These are phyloP conservation scores for Suhomyces atakaporum DNA, from an alignment of 1,139 yeast genomes.

Conservation along the genomic window DNA sequence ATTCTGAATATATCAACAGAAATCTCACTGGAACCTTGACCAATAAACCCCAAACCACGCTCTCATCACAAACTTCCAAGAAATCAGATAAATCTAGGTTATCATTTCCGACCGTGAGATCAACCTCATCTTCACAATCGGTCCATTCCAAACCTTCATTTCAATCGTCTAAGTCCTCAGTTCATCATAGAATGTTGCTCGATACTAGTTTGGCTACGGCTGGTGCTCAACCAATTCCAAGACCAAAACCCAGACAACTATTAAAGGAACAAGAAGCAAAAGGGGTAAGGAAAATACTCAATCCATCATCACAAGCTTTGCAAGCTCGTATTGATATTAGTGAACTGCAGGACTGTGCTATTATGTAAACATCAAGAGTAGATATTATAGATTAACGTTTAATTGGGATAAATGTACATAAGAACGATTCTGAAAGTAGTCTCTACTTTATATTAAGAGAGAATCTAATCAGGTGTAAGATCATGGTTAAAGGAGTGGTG, in stretches of 20 bases:
- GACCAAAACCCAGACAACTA: not conserved
- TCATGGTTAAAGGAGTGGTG: too few species aligned
- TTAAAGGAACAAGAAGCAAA: not conserved
- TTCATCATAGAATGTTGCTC: not conserved
- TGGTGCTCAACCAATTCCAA: not conserved
- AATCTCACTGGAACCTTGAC: not conserved
- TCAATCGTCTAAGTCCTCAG: not conserved
- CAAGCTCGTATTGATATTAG: not conserved
- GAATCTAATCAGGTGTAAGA: not conserved
- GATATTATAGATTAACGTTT: not conserved
- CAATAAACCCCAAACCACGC: not conserved
- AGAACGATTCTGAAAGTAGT: too few species aligned
- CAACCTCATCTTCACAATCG: not conserved
- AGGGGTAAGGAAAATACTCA: not conserved
- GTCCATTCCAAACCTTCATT: not conserved
- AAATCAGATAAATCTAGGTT: not conserved
- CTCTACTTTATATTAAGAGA: not conserved
- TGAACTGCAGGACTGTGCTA: not conserved
- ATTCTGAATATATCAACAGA: not conserved
- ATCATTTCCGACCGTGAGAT: too few species aligned
- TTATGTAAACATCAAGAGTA: not conserved
- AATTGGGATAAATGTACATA: not conserved
- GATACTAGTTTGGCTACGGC: not conserved
- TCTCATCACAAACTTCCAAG: not conserved
- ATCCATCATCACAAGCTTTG: not conserved